These are phyloP conservation scores for Apiospora phragmitis DNA, from an alignment of 2,329 filamentous ascomycete genomes.

Conservation along the genomic window DNA sequence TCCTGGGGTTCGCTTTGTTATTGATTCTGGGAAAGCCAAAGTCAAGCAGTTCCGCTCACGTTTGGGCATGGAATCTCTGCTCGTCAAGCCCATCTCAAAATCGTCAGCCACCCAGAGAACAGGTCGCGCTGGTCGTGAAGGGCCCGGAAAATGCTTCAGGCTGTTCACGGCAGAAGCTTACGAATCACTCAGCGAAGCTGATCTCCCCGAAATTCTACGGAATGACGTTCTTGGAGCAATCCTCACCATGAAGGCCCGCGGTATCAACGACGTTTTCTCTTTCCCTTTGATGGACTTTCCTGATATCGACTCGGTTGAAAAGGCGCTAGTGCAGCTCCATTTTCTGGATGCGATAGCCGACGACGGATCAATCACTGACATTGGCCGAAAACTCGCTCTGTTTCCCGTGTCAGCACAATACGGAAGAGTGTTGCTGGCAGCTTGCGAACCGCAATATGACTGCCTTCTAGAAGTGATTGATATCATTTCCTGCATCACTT, in stretches of 20 bases:
- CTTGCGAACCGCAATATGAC: conserved; percentile 67
- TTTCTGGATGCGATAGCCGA: conserved; percentile 75
- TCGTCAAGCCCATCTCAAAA: conserved; percentile 88
- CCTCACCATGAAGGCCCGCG: conserved; percentile 90
- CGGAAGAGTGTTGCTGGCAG: conserved; percentile 80
- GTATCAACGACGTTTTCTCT: conserved; percentile 74
- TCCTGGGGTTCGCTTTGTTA: conserved; percentile 84
- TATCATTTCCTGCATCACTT: conserved; percentile 67
- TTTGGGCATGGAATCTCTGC: conserved; percentile 84
- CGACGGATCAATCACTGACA: conserved; percentile 69
- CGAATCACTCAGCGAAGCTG: conserved; percentile 67
- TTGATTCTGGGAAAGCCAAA: conserved; percentile 93
- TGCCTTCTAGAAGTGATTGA: conserved; percentile 85
- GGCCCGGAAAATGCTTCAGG: conserved; percentile 83
- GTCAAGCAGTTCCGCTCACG: conserved; percentile 86
- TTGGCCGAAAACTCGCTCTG: conserved; percentile 75
- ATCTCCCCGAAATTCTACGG: conserved; percentile 84
- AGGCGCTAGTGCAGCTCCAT: conserved; percentile 78
- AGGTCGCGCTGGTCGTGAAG: conserved; percentile 91
- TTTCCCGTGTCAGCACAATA: conserved; percentile 82
- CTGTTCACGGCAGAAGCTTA: conserved; percentile 84
- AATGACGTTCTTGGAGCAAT: conserved; percentile 86
- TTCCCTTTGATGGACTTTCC: conserved; percentile 89
- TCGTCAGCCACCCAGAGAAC: conserved; percentile 90
- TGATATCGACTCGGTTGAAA: conserved; percentile 74